Percentiles rank a stretch among this genome's conserved stretches.
phyloP scores from a whole-genome alignment of 768 basidiomycete genomes.

The Leccinum imitatum region DNA sequence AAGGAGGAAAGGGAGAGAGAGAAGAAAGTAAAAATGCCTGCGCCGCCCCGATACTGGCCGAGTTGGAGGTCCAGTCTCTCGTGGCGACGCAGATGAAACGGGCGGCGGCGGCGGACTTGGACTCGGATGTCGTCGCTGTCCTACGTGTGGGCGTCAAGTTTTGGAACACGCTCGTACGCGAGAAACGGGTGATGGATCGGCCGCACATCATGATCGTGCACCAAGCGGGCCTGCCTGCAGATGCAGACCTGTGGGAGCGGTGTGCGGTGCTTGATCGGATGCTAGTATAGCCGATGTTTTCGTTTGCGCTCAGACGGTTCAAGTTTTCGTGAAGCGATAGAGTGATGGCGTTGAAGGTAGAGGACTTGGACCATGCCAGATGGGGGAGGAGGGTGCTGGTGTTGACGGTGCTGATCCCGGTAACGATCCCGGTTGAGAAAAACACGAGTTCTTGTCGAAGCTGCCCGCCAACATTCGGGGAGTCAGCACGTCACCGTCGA shows the following conservation, averaged over 20 bases:
- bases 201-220: constrained; percentile 84
- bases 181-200: constrained; percentile 45
- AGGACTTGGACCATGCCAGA: no score
- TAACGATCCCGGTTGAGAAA: constrained; percentile 34
- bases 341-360: constrained; percentile 3
- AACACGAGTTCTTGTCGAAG: constrained; percentile 44
- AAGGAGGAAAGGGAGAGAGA: constrained; percentile 2
- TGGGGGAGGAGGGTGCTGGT: constrained; percentile 53
- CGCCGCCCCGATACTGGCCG: constrained; percentile 62
- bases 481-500: constrained; percentile 88
- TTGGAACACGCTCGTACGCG: constrained; percentile 46
- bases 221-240: constrained; percentile 17
- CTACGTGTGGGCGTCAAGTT: constrained; percentile 38
- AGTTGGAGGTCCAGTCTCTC: constrained; percentile 57
- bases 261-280: no score
- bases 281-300: no score
- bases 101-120: no score
- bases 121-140: constrained; percentile 19
- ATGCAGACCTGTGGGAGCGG: constrained; percentile 4
- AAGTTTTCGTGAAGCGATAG: no score
- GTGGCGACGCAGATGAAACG: constrained; percentile 43
- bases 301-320: no score
- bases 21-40: constrained; percentile 28
- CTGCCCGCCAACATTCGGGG: constrained; percentile 46
- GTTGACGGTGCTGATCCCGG: constrained; percentile 49